Percentiles rank a stretch among this genome's conserved stretches.
Evolutionary conservation across 208 protist species (phyloP).

Genomic region (Naegleria gruberi): DNA sequence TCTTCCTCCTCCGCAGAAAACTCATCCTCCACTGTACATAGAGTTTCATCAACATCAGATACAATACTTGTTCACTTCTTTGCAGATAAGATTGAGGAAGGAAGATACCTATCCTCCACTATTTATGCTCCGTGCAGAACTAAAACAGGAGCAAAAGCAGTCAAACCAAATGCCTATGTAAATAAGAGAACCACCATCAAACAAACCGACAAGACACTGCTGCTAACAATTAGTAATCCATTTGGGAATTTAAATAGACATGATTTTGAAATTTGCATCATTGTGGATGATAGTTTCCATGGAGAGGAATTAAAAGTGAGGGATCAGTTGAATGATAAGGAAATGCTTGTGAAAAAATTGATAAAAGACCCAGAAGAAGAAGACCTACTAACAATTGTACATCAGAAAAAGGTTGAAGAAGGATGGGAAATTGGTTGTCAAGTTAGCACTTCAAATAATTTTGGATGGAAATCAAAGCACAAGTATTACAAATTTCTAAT

Average conservation of each 20-base stretch:
- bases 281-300: neutral
- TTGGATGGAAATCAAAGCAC: neutral
- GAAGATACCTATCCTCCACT: too few relatives aligned
- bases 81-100: too few relatives aligned
- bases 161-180: neutral
- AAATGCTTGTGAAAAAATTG: neutral
- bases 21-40: too few relatives aligned
- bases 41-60: too few relatives aligned
- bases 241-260: neutral
- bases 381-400: neutral
- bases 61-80: too few relatives aligned
- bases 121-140: too few relatives aligned
- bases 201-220: neutral
- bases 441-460: neutral
- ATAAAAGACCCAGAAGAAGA: neutral
- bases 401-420: neutral
- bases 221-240: neutral
- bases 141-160: neutral
- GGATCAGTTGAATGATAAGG: neutral
- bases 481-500: neutral
- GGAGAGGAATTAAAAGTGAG: neutral
- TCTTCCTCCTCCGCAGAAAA: too few relatives aligned
- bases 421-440: neutral
- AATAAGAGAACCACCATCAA: neutral
- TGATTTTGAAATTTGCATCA: neutral